Evolutionary conservation across 2,329 filamentous ascomycete species (phyloP), one percentile per base, ranked within the genome.

Genomic region (Neocatenulostroma microsporum): DNA sequence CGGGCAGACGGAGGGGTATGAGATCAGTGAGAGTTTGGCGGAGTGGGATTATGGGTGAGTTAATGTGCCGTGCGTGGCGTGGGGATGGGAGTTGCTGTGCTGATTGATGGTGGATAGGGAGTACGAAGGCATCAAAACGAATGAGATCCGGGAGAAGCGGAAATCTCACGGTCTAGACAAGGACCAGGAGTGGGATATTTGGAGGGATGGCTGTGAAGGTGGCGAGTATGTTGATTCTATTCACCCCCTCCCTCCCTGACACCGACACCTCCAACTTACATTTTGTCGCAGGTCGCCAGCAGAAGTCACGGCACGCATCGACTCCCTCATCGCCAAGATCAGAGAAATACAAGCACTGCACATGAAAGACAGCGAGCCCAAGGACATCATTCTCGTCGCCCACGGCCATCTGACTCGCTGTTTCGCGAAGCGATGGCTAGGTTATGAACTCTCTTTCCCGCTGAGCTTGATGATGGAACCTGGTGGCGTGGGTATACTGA

Each of bases 321-420:
- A 94, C 56, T 63, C 69, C 2, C 60, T 94, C 38, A 89, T 94
- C 52, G 57, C 66, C 14, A 76, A 84, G 25, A 88, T 94, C 42
- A 70, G 80, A 10, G 62, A 70, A 9, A 74, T 85, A 37, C 71
- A 72, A 25, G 67, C 69, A 41, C 58, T 62, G 39, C 55, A 54
- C 20, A 62, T 62, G 41, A 50, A 65, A 18, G 64, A 62, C 8
- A 56, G 64, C 6, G 66, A 56, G 44, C 67, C 55, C 8, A 73
- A 73, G 5, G 82, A 87, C 54, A 72, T 86, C 5, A 60, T 86
- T n/a, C 66, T 93, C 20, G 84, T 94, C 3, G 86, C 84, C 9
- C 86, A 94, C 51, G 86, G 86, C 0, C 86, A 91, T 59, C 86
- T 91, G 36, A 70, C 93, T 20, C 72, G 86, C 12, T 84, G 84